Conservation (phyloP, 768 basidiomycete species). For the Tylopilus sp. region DNA sequence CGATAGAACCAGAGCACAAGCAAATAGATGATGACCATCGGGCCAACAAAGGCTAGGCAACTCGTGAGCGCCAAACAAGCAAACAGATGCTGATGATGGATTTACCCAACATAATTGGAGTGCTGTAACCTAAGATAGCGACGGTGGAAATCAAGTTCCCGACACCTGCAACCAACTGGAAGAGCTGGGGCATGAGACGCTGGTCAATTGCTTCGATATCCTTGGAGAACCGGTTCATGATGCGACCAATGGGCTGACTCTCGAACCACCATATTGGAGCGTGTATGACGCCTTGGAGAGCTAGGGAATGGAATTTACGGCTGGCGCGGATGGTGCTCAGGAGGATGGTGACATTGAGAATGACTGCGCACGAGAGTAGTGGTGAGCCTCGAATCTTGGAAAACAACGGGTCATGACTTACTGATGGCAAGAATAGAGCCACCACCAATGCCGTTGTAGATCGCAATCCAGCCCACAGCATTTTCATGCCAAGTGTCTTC, state of each 20-base stretch:
- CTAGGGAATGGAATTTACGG: constrained; percentile 24
- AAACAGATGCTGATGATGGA: constrained; percentile 19
- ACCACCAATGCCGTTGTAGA: constrained; percentile 27
- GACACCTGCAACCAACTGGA: constrained; percentile 23
- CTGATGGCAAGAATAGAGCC: constrained; percentile 16
- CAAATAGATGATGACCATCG: constrained; percentile 33
- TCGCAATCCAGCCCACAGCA: constrained; percentile 27
- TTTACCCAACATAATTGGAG: constrained; percentile 35
- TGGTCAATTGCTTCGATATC: constrained; percentile 40
- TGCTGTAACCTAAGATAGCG: constrained; percentile 22
- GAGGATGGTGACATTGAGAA: constrained; percentile 25
- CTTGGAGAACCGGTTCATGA: constrained; percentile 48
- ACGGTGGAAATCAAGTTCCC: constrained; percentile 24
- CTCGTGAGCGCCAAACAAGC: constrained; percentile 17
- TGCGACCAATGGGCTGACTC: constrained; percentile 38
- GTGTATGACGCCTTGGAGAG: constrained; percentile 21
- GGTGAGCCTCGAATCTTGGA: background rate
- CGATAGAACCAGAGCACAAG: constrained; percentile 47
- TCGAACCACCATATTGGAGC: constrained; percentile 31
- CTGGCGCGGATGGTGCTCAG: constrained; percentile 27
- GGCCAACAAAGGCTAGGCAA: constrained; percentile 20
- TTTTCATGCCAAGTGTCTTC: constrained; percentile 22
- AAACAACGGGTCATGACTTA: constrained; percentile 4
- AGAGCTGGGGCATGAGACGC: constrained; percentile 31
- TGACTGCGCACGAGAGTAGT: constrained; percentile 19